A percentile compares a stretch with the other conserved stretches of the same genome.
phyloP scores from a whole-genome alignment of 768 basidiomycete species.

The Exsudoporus frostii region DNA sequence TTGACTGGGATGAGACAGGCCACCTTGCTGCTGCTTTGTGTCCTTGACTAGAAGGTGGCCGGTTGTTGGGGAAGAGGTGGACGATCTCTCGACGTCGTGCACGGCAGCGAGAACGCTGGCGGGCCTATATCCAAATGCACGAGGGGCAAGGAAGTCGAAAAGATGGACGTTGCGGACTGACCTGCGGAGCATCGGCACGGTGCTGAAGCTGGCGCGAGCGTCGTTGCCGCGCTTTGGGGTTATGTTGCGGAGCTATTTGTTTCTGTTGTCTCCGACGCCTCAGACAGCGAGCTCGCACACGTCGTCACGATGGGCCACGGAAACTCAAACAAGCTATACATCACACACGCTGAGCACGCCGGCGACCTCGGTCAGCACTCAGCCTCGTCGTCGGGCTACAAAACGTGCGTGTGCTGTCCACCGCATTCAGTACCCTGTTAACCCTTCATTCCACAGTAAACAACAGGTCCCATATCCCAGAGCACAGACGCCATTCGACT shows the following conservation, averaged over 20 bases:
- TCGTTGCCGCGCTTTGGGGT: neutral
- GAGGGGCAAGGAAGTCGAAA: constrained; percentile 45
- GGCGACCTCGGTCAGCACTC: constrained; percentile 81
- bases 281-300: neutral
- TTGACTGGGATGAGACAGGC: constrained; percentile 2
- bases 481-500: constrained; percentile 79
- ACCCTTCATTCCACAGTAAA: constrained; percentile 44
- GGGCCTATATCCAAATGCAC: constrained; percentile 24
- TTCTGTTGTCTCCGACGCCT: constrained; percentile 1
- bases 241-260: constrained; percentile 1
- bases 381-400: constrained; percentile 72
- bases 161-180: constrained; percentile 23
- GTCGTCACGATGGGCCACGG: constrained; percentile 68
- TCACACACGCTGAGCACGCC: constrained; percentile 85
- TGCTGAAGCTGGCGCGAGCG: neutral
- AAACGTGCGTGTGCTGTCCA: constrained; percentile 44
- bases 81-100: constrained; percentile 3
- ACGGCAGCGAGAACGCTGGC: constrained; percentile 13
- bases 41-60: constrained; percentile 3
- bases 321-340: constrained; percentile 81
- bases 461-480: constrained; percentile 63
- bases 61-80: neutral
- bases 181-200: constrained; percentile 26
- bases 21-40: constrained; percentile 3
- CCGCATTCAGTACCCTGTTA: constrained; percentile 3